Evolutionary conservation across 768 basidiomycete species (phyloP), one percentile per base, ranked within the genome.

Genomic region (Mycena vitilis): DNA sequence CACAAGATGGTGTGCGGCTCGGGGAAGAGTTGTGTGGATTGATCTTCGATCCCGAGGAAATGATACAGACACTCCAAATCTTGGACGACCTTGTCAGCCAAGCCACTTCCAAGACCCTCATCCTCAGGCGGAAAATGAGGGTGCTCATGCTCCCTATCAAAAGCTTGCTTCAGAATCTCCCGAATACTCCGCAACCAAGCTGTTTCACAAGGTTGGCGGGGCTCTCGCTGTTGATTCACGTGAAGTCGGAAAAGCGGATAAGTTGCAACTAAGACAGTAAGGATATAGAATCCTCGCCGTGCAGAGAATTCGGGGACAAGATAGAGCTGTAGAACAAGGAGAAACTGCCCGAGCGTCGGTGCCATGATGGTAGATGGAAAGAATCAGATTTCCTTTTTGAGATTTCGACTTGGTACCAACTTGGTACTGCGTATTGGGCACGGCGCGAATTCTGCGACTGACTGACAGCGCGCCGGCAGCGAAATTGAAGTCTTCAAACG

Each of bases 171-270:
- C n/a, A 70, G 7, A 37, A 66, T n/a, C 2, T n/a, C 40, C 8
- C 13, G 2, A 16, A 69, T n/a, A 18, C 58, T 66, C 10, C 25
- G 38, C 2, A 72, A 22, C 71, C 71, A 72, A 20, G 58, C 68
- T 4, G 71, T 72, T 11, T 65, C 20, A 15, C 20, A 5, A 3
- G 48, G 63, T 30, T 70, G 71, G 2, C 64, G 23, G 0, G 67
- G 64, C 34, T 49, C 58, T 3, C 23, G 22, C 12, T 23, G 57
- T 49, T 72, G 71, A 30, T 65, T 65, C 10, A 61, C 5, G 45
- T 72, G 71, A 2, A 70, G 56, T 6, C 48, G 37, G 45, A 70
- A 54, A 2, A 72, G 18, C 1, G 71, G 71, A 25, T 68, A 71
- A 11, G 37, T n/a, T 2, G 70, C 40, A 1, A 55, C n/a, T 4